These are phyloP conservation scores for Raddia guianensis DNA, from an alignment of 176 grass and related monocot genomes.

Conservation along the genomic window DNA sequence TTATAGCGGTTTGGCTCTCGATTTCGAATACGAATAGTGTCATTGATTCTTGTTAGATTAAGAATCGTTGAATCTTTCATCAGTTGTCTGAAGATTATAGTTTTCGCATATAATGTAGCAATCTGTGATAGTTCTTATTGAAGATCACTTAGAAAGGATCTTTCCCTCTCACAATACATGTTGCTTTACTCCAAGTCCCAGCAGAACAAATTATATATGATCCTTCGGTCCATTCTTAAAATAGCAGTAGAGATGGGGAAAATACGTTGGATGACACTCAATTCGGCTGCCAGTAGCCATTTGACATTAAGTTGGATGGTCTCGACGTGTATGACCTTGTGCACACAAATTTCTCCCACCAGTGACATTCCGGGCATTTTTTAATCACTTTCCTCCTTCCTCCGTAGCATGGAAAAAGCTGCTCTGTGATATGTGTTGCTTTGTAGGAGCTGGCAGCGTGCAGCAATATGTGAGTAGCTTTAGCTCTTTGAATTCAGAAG, in stretches of 20 bases:
- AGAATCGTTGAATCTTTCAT: not conserved
- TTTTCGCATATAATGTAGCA: not conserved
- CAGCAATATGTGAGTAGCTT: not conserved
- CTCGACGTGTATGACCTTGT: too few relatives aligned
- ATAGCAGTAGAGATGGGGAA: not conserved
- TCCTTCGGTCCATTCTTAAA: not conserved
- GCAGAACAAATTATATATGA: not conserved
- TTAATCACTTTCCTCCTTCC: too few relatives aligned
- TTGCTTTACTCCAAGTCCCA: not conserved
- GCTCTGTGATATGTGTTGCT: not conserved
- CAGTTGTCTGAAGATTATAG: not conserved
- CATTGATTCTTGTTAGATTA: not conserved
- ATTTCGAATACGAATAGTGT: not conserved
- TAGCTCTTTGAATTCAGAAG: constrained; percentile 15
- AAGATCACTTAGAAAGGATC: not conserved
- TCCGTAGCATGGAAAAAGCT: not conserved
- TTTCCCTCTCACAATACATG: not conserved
- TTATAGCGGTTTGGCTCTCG: not conserved
- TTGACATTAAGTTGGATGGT: too few relatives aligned
- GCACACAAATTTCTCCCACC: too few relatives aligned
- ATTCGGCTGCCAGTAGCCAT: too few relatives aligned
- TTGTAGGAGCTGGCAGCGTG: too few relatives aligned
- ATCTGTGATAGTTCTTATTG: not conserved
- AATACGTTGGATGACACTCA: too few relatives aligned
- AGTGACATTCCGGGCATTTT: too few relatives aligned